Evolutionary conservation across 2,329 filamentous ascomycete genomes (phyloP), one percentile per base, ranked within the genome.

Genomic region (Sclerotinia glacialis): DNA sequence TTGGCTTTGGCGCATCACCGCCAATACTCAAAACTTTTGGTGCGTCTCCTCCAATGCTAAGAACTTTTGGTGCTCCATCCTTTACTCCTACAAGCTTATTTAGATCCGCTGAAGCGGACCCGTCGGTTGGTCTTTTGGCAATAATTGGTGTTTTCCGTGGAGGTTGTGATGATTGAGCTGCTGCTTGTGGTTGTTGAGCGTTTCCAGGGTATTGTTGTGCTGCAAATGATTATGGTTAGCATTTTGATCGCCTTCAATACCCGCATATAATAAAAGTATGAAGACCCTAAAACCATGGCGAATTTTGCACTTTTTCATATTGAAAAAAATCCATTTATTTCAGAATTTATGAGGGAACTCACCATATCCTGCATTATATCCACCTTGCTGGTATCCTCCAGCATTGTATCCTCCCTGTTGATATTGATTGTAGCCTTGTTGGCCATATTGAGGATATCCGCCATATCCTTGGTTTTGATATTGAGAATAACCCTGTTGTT

Each of bases 21-120:
- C 84, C 84, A 73, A 86, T 88, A 77, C 80, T 89, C 72, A 89
- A 78, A 31, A 89, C 87, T 77, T 89, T 91, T 53, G 85, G 78
- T 52, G 83, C 83, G 47, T 87, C 85, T 63, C 83, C 84, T 28
- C 84, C 84, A 73, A 86, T 88, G 77, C 80, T 89, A 71, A 89
- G 78, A 23, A 89, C 87, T 77, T 89, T 91, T 56, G 85, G 78
- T 44, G 83, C 84, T 42, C 83, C 83, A 68, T 83, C 82, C 77
- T 83, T 86, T 73, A 79, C 81, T 67, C 78, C 78, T 72, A 83
- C 76, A 63, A 85, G 81, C 79, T 87, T 81, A 72, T 83, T 77
- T 68, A 80, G 69, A 53, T 82, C 75, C 61, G 81, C 74, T 28
- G 81, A 73, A 54, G 80, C 76, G 64, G 83, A 77, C 46, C 82